Conservation (phyloP, 495 filamentous ascomycete genomes). For the Terfezia claveryi region DNA sequence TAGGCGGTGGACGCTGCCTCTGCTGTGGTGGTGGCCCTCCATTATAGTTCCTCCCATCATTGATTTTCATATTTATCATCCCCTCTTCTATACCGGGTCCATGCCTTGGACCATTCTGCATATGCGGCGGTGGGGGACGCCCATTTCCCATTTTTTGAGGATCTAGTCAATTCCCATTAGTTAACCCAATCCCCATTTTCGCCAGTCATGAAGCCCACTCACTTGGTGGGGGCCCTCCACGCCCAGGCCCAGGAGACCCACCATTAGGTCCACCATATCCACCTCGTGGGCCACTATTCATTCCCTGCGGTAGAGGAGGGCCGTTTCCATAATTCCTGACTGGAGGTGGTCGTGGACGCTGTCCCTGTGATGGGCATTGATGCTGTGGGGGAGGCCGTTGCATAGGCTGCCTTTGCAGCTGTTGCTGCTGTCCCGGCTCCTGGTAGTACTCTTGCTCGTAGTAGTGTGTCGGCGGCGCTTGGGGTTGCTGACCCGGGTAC, state of each 20-base stretch:
- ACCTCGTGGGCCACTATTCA: not conserved
- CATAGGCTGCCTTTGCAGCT: constrained; percentile 9
- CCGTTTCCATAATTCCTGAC: not conserved
- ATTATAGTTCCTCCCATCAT: not conserved
- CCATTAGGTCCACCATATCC: not conserved
- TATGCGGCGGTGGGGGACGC: not conserved
- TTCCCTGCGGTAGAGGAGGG: constrained; percentile 1
- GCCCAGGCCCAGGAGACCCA: not conserved
- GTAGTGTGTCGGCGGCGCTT: constrained; percentile 21
- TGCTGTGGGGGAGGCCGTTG: constrained; percentile 8
- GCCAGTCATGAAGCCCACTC: not conserved
- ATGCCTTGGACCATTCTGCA: not conserved
- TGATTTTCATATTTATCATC: not conserved
- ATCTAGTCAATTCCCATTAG: not conserved
- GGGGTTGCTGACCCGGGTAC: constrained; percentile 8
- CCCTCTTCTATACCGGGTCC: not conserved
- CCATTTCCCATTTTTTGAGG: not conserved
- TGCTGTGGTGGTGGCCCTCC: too few species aligned
- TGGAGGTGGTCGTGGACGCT: constrained; percentile 12
- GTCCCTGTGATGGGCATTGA: constrained; percentile 14
- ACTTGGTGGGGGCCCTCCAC: not conserved
- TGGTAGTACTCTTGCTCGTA: constrained; percentile 32
- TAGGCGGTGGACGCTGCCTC: not conserved
- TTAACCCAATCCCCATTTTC: too few species aligned
- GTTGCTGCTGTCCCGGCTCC: constrained; percentile 17